Conservation (phyloP, 495 filamentous ascomycete genomes). For the Lasiosphaeris hirsuta region DNA sequence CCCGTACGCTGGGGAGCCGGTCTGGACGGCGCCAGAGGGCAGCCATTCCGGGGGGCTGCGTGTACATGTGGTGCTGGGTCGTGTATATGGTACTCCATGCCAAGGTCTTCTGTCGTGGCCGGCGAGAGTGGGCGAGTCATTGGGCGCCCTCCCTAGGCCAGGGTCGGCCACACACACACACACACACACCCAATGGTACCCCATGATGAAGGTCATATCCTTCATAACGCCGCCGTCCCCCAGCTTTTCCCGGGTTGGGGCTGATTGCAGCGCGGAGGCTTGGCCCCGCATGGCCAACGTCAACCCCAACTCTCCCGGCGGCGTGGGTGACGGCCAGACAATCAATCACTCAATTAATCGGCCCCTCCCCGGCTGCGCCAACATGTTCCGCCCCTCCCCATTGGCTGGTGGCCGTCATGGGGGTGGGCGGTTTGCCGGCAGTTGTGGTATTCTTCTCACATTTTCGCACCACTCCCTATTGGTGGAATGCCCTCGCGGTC, state of each 20-base stretch:
- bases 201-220: too few relatives aligned
- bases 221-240: not conserved
- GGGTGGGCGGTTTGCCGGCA: conserved; percentile 18
- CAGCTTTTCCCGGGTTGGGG: conserved; percentile 23
- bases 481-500: not conserved
- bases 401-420: conserved; percentile 13
- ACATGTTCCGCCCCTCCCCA: conserved; percentile 1
- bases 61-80: too few relatives aligned
- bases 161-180: not conserved
- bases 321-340: conserved; percentile 7
- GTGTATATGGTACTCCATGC: too few relatives aligned
- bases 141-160: not conserved
- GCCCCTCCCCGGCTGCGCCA: conserved; percentile 17
- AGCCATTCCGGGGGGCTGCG: too few relatives aligned
- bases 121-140: too few relatives aligned
- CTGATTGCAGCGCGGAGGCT: conserved; percentile 22
- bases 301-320: conserved; percentile 7
- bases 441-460: conserved; percentile 13
- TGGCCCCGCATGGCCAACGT: conserved; percentile 19
- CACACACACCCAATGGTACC: not conserved
- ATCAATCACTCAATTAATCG: conserved; percentile 19
- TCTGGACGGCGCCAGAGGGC: too few relatives aligned
- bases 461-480: not conserved
- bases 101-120: too few relatives aligned
- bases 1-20: too few relatives aligned